These are phyloP conservation scores for Sporothrix pallida DNA, from an alignment of 2,329 filamentous ascomycete species.

Conservation along the genomic window DNA sequence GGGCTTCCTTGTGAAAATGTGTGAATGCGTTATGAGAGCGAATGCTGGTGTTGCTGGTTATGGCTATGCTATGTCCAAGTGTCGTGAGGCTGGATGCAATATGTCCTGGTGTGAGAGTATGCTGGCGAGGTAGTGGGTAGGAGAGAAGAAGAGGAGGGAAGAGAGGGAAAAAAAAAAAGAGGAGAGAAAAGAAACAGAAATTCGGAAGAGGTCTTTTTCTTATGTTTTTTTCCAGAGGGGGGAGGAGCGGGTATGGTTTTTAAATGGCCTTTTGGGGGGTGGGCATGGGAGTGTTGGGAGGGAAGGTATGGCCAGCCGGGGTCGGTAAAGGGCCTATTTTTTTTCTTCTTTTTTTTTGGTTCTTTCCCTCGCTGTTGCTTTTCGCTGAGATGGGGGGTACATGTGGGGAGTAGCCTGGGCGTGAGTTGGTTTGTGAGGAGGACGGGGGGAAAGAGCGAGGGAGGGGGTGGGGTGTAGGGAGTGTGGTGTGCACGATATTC, in stretches of 20 bases:
- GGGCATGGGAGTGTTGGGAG: slow-evolving; percentile 4
- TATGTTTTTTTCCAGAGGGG: slow-evolving; percentile 31
- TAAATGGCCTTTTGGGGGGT: slow-evolving; percentile 36
- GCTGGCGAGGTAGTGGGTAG: background rate
- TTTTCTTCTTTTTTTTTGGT: slow-evolving; percentile 34
- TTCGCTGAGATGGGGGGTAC: slow-evolving; percentile 30
- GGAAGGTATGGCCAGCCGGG: slow-evolving; percentile 31
- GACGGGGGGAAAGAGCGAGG: slow-evolving; percentile 31
- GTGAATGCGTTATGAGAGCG: background rate
- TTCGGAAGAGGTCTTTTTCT: slow-evolving; percentile 29
- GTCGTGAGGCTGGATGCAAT: background rate
- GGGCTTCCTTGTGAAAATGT: background rate
- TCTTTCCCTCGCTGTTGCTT: slow-evolving; percentile 29
- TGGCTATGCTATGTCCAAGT: background rate
- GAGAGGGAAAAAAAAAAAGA: slow-evolving; percentile 17
- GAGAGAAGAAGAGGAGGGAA: background rate
- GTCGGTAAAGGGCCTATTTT: slow-evolving; percentile 35
- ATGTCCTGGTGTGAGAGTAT: slow-evolving; percentile 1
- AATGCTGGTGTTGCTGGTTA: background rate
- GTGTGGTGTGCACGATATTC: slow-evolving; percentile 4
- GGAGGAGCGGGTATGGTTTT: slow-evolving; percentile 36
- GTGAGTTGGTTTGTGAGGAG: background rate
- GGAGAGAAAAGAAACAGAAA: slow-evolving; percentile 13
- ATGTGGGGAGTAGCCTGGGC: slow-evolving; percentile 30
- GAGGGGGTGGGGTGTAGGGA: slow-evolving; percentile 27